Conservation (phyloP, 2,329 filamentous ascomycete genomes). For the Amylocarpus encephaloides region DNA sequence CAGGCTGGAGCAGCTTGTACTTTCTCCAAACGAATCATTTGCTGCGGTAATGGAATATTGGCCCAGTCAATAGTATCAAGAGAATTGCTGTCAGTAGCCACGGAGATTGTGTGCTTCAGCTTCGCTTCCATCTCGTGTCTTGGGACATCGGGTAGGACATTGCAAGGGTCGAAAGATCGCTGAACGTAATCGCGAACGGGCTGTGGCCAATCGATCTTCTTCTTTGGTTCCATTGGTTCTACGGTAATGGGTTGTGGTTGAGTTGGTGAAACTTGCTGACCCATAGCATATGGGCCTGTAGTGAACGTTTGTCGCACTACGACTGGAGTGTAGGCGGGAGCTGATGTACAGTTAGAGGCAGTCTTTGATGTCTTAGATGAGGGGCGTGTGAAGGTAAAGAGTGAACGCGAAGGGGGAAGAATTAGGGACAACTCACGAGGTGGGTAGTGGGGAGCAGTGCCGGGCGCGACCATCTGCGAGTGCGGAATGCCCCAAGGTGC, state of each 20-base stretch:
- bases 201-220: conserved; percentile 67
- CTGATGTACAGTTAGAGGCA: conserved; percentile 24
- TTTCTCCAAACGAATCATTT: conserved; percentile 65
- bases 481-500: conserved; percentile 32
- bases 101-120: conserved; percentile 78
- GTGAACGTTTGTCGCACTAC: conserved; percentile 36
- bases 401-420: not conserved
- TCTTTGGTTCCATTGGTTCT: conserved; percentile 36
- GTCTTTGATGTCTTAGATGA: conserved; percentile 26
- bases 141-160: conserved; percentile 56
- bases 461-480: conserved; percentile 26
- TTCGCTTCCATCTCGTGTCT: conserved; percentile 73
- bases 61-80: conserved; percentile 78
- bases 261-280: conserved; percentile 33
- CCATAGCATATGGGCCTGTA: conserved; percentile 31
- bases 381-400: not conserved
- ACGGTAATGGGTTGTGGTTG: conserved; percentile 22
- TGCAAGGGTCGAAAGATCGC: conserved; percentile 73
- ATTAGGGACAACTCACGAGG: conserved; percentile 22
- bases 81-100: conserved; percentile 66
- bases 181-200: conserved; percentile 86
- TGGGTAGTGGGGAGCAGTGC: conserved; percentile 32
- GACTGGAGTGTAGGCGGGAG: conserved; percentile 39
- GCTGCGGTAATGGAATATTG: conserved; percentile 74
- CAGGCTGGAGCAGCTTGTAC: conserved; percentile 35